These are phyloP conservation scores for Wallacemonas sp. DNA, from an alignment of 208 protist genomes.

Conservation along the genomic window DNA sequence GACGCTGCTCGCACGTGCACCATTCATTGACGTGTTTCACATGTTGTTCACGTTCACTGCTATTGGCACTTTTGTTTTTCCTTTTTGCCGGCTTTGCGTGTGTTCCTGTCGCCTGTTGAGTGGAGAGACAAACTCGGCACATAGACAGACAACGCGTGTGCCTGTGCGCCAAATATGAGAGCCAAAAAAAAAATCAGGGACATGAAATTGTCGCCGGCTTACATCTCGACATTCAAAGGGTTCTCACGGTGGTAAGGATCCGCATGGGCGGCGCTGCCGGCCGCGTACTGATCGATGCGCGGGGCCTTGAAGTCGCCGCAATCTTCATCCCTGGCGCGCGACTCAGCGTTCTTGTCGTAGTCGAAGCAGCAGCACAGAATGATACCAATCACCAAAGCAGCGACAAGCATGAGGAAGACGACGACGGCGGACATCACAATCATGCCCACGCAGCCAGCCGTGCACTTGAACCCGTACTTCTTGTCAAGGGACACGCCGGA, in stretches of 20 bases:
- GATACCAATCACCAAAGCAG: constrained; percentile 17
- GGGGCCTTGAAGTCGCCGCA: neutral
- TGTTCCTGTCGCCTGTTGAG: too few species aligned
- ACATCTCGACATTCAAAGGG: neutral
- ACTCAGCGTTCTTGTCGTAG: neutral
- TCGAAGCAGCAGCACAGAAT: constrained; percentile 32
- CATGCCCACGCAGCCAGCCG: constrained; percentile 19
- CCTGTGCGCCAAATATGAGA: too few species aligned
- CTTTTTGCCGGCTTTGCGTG: too few species aligned
- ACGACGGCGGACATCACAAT: constrained; percentile 36
- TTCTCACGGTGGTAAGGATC: neutral
- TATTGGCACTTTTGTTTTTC: too few species aligned
- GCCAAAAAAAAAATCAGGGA: too few species aligned
- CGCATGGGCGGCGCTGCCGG: neutral
- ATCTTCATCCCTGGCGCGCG: neutral
- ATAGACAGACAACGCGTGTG: too few species aligned
- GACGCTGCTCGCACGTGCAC: too few species aligned
- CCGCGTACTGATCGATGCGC: neutral
- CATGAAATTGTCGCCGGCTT: too few species aligned
- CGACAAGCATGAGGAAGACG: constrained; percentile 26
- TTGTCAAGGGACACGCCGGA: constrained; percentile 14
- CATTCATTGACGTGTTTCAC: too few species aligned
- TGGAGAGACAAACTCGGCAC: too few species aligned
- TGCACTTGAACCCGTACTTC: constrained; percentile 18
- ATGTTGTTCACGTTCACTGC: too few species aligned